Evolutionary conservation across 2,329 filamentous ascomycete genomes (phyloP).

Genomic region (Chaetomium sp.): DNA sequence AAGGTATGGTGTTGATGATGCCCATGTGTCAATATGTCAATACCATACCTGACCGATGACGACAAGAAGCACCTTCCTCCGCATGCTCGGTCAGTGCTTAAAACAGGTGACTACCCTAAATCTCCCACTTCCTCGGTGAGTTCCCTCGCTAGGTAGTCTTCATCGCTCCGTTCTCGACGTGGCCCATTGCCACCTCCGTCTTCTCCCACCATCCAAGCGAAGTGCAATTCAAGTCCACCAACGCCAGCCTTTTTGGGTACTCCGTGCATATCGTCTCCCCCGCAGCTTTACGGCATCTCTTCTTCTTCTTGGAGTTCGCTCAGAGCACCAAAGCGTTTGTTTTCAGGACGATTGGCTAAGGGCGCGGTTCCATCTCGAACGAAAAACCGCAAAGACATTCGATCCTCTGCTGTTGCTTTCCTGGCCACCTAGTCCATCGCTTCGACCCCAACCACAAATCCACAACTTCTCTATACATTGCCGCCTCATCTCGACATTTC

Average conservation of each 20-base stretch:
- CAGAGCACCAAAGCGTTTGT: slow-evolving; percentile 27
- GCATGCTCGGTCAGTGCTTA: background rate
- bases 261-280: slow-evolving; percentile 30
- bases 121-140: background rate
- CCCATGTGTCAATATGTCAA: background rate
- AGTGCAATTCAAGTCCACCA: slow-evolving; percentile 23
- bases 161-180: background rate
- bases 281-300: slow-evolving; percentile 34
- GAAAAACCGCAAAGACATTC: background rate
- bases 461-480: background rate
- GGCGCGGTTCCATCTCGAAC: slow-evolving; percentile 12
- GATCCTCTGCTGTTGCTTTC: background rate
- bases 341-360: slow-evolving; percentile 23
- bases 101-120: background rate
- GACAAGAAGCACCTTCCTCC: background rate
- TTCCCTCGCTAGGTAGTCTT: background rate
- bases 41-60: background rate
- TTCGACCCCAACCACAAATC: background rate
- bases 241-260: slow-evolving; percentile 34
- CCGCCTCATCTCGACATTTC: background rate
- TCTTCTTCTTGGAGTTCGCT: slow-evolving; percentile 23
- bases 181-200: background rate
- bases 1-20: background rate
- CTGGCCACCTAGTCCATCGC: background rate
- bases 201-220: slow-evolving; percentile 22